Evolutionary conservation across 2,329 filamentous ascomycete species (phyloP).

Genomic region (Aspergillus thermomutatus): DNA sequence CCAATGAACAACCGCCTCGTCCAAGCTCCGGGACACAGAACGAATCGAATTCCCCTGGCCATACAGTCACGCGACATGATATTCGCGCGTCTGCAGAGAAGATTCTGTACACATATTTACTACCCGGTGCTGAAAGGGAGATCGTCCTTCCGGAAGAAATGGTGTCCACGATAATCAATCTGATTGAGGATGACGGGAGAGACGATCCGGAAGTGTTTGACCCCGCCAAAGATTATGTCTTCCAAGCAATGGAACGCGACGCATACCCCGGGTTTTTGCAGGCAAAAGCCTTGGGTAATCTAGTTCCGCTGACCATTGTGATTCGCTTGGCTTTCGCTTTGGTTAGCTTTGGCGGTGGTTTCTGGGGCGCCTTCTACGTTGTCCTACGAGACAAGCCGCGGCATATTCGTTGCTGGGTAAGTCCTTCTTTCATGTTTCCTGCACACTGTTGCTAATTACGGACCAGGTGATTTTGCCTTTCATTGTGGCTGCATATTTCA

Average conservation of each 20-base stretch:
- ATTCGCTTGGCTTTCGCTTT: slow-evolving; percentile 82
- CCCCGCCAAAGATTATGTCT: slow-evolving; percentile 96
- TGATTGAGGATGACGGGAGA: slow-evolving; percentile 85
- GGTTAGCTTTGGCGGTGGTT: slow-evolving; percentile 80
- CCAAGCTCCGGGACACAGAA: slow-evolving; percentile 62
- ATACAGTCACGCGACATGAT: slow-evolving; percentile 82
- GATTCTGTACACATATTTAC: slow-evolving; percentile 95
- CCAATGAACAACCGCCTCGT: slow-evolving; percentile 48
- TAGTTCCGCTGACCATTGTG: slow-evolving; percentile 87
- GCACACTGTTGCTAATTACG: slow-evolving; percentile 14
- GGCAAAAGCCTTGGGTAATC: slow-evolving; percentile 91
- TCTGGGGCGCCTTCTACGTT: slow-evolving; percentile 91
- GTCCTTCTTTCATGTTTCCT: slow-evolving; percentile 33
- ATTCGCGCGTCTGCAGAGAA: slow-evolving; percentile 93
- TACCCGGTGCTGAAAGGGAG: slow-evolving; percentile 93
- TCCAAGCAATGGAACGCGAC: slow-evolving; percentile 98
- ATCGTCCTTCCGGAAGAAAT: slow-evolving; percentile 90
- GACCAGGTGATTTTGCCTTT: slow-evolving; percentile 77
- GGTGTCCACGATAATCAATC: slow-evolving; percentile 76
- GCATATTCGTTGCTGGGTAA: slow-evolving; percentile 76
- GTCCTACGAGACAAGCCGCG: slow-evolving; percentile 83
- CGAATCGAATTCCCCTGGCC: slow-evolving; percentile 77
- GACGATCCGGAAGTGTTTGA: slow-evolving; percentile 98
- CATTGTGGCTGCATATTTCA: slow-evolving; percentile 81
- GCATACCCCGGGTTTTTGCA: slow-evolving; percentile 96